Evolutionary conservation across 2,329 filamentous ascomycete species (phyloP).

Genomic region (Fusarium fujikuroi): DNA sequence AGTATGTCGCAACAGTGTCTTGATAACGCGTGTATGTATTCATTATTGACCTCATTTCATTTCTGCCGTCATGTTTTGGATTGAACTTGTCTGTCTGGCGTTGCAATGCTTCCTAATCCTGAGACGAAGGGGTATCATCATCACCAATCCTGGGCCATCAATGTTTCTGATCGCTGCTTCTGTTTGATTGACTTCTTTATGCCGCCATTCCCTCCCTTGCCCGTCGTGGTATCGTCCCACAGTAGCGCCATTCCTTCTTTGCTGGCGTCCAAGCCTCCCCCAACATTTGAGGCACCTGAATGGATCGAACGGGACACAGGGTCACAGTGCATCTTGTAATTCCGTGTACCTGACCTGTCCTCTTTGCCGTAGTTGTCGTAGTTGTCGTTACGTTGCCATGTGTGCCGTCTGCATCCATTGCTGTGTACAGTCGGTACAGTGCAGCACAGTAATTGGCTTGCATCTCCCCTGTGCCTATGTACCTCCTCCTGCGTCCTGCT

Average conservation of each 20-base stretch:
- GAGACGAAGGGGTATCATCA: constrained; percentile 37
- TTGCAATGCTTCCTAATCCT: constrained; percentile 36
- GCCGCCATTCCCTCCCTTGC: constrained; percentile 29
- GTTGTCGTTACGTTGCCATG: constrained; percentile 11
- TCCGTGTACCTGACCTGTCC: constrained; percentile 1
- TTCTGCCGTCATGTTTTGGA: constrained; percentile 35
- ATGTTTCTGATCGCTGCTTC: constrained; percentile 36
- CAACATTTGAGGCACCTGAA: constrained; percentile 21
- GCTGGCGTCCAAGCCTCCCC: constrained; percentile 28
- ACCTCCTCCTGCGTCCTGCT: background rate
- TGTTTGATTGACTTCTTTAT: constrained; percentile 39
- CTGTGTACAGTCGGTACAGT: background rate
- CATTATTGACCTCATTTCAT: constrained; percentile 1
- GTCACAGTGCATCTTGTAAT: constrained; percentile 29
- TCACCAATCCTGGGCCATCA: constrained; percentile 27
- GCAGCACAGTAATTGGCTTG: constrained; percentile 10
- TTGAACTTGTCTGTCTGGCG: constrained; percentile 16
- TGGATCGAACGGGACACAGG: constrained; percentile 1
- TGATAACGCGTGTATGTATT: constrained; percentile 25
- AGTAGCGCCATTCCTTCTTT: constrained; percentile 41
- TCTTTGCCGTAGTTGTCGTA: constrained; percentile 18
- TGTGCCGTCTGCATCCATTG: constrained; percentile 1
- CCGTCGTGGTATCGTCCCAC: constrained; percentile 41
- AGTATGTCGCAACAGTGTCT: constrained; percentile 17
- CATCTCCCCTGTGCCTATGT: constrained; percentile 4